Conservation (phyloP, 148 eudicot genomes). For the Spergularia bocconei region DNA sequence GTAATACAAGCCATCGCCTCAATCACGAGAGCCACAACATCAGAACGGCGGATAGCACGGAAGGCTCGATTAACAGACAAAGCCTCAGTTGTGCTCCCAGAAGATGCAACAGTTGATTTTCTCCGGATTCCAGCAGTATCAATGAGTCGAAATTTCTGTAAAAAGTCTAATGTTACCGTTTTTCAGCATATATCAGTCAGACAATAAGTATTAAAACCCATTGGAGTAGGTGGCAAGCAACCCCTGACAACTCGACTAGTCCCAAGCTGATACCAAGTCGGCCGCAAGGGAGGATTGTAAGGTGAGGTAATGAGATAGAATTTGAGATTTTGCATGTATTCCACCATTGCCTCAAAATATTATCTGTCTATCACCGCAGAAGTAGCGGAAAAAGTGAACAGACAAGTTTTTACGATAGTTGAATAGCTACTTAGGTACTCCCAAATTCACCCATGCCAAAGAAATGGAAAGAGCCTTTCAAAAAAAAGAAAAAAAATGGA, state of each 20-base stretch:
- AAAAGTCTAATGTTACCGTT: constrained; percentile 2
- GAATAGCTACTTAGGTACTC: background rate
- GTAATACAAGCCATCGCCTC: constrained; percentile 99
- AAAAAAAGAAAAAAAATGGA: background rate
- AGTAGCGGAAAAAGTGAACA: background rate
- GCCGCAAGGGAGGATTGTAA: background rate
- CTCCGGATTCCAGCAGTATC: constrained; percentile 99
- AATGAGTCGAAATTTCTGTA: constrained; percentile 86
- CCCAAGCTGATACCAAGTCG: background rate
- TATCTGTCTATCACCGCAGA: background rate
- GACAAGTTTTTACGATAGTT: background rate
- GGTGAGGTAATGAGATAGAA: background rate
- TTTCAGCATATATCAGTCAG: background rate
- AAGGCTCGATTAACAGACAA: constrained; percentile 94
- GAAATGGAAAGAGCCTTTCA: background rate
- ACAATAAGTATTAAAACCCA: background rate
- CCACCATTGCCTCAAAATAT: background rate
- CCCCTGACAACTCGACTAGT: background rate
- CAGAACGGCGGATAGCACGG: constrained; percentile 94
- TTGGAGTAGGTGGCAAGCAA: background rate
- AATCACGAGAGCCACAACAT: constrained; percentile 92
- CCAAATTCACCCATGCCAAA: background rate
- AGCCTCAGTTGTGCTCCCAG: constrained; percentile 96
- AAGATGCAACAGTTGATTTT: constrained; percentile 86
- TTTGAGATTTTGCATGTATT: background rate